These are phyloP conservation scores for Penicillium sp. DNA, from an alignment of 2,329 filamentous ascomycete species.

Conservation along the genomic window DNA sequence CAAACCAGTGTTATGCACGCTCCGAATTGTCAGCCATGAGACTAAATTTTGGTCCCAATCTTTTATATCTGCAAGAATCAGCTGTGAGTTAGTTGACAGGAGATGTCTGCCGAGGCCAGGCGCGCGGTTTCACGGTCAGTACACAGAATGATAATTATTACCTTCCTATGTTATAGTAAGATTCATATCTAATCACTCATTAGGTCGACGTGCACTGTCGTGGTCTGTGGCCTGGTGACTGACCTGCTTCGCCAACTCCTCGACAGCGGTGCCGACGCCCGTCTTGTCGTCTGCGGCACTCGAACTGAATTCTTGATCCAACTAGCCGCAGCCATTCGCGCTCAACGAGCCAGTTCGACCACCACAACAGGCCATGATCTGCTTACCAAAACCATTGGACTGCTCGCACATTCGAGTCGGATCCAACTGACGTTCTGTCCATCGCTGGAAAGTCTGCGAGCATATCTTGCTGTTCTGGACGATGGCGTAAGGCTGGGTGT, in stretches of 20 bases:
- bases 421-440: constrained; percentile 70
- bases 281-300: constrained; percentile 68
- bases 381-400: constrained; percentile 63
- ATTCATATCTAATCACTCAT: too few relatives aligned
- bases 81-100: too few relatives aligned
- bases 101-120: too few relatives aligned
- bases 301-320: constrained; percentile 63
- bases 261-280: constrained; percentile 54
- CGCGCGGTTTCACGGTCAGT: too few relatives aligned
- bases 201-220: constrained; percentile 24
- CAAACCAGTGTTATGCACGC: too few relatives aligned
- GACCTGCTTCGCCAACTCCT: constrained; percentile 64
- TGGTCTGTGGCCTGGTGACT: constrained; percentile 52
- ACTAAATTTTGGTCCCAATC: too few relatives aligned
- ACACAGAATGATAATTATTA: too few relatives aligned
- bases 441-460: constrained; percentile 72
- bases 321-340: constrained; percentile 51
- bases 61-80: too few relatives aligned
- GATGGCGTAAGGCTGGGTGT: neutral
- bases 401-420: constrained; percentile 65
- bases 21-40: too few relatives aligned
- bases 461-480: constrained; percentile 62
- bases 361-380: constrained; percentile 42
- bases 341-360: constrained; percentile 16
- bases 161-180: too few relatives aligned